Evolutionary conservation across 1,284 basidiomycete species (phyloP).

Genomic region (Heterobasidion parviporum): DNA sequence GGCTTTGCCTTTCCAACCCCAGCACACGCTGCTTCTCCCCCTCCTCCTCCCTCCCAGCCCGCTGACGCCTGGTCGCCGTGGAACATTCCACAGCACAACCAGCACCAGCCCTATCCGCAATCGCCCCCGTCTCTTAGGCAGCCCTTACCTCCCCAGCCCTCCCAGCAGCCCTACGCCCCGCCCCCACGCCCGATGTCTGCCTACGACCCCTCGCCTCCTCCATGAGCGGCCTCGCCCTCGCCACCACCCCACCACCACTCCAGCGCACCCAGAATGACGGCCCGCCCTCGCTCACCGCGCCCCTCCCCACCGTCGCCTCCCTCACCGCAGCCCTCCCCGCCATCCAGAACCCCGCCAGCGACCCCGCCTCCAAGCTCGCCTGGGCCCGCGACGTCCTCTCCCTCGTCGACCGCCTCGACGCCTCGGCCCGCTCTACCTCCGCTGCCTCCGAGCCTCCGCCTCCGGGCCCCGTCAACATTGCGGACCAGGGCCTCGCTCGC

Average conservation of each 20-base stretch:
- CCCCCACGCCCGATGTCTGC: slow-evolving; percentile 7
- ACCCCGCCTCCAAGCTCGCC: slow-evolving; percentile 51
- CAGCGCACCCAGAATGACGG: slow-evolving; percentile 12
- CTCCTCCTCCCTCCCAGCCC: not conserved
- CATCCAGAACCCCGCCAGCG: slow-evolving; percentile 42
- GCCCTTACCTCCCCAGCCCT: slow-evolving; percentile 5
- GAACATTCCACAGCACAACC: not conserved
- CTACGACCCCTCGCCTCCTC: slow-evolving; percentile 9
- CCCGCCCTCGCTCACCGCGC: slow-evolving; percentile 49
- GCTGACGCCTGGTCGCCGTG: not conserved
- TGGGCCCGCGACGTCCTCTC: slow-evolving; percentile 78
- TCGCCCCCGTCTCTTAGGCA: slow-evolving; percentile 11
- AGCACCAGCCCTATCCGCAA: slow-evolving; percentile 6
- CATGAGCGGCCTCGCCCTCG: slow-evolving; percentile 11
- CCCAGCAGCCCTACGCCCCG: not conserved
- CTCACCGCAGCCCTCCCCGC: slow-evolving; percentile 38
- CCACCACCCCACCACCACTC: slow-evolving; percentile 12
- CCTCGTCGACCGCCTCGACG: slow-evolving; percentile 5
- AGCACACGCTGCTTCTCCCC: not conserved
- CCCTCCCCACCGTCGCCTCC: slow-evolving; percentile 51
- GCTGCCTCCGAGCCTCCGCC: slow-evolving; percentile 29
- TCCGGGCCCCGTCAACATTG: slow-evolving; percentile 44
- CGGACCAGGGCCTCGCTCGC: slow-evolving; percentile 52
- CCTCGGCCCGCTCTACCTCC: slow-evolving; percentile 19
- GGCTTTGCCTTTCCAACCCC: not conserved